Evolutionary conservation across 2,329 filamentous ascomycete species (phyloP), one percentile per base, ranked within the genome.

Genomic region (Fusarium nygamai): DNA sequence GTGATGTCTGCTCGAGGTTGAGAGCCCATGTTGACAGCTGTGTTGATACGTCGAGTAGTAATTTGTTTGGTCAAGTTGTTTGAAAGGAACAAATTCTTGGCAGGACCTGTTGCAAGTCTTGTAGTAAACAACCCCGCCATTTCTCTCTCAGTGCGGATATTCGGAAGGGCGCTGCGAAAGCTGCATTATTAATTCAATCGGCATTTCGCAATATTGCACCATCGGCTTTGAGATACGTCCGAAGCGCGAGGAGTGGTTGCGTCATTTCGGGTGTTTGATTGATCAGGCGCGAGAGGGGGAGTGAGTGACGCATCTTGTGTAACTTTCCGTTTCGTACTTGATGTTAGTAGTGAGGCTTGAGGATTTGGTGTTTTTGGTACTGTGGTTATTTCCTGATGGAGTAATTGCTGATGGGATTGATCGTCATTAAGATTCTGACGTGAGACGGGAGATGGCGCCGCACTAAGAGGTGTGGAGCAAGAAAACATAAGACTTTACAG

Each of bases 1-100:
- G 85, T 91, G 80, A 93, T 90, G 74, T 73, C 58, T 71, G 76
- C 54, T 13, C 71, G 62, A 51, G 71, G 56, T 65, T 65, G 72
- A 58, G 74, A 72, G 56, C 64, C 60, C 74, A 77, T 76, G 11
- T 44, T 75, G 41, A 36, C 17, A 51, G 47, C 16, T 50, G 66
- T 59, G 50, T 38, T 64, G 38, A 67, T 67, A 39, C 14, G 41
- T 9, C 53, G 67, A 66, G 51, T n/a, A n/a, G 22, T 31, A 13
- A n/a, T 43, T n/a, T 14, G 24, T 6, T 54, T 14, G 7, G 33
- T 29, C 1, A 36, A 24, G 8, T 36, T 33, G 4, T 36, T 17
- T 8, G 33, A 51, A 29, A 46, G 19, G 39, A 44, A 16, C 24
- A 27, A 43, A 20, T 22, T 57, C 38, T 7, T 6, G 33, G 53